A percentile compares a stretch with the other conserved stretches of the same genome.
These are phyloP conservation scores for Aspergillus texensis DNA, from an alignment of 2,329 filamentous ascomycete genomes.

Conservation along the genomic window DNA sequence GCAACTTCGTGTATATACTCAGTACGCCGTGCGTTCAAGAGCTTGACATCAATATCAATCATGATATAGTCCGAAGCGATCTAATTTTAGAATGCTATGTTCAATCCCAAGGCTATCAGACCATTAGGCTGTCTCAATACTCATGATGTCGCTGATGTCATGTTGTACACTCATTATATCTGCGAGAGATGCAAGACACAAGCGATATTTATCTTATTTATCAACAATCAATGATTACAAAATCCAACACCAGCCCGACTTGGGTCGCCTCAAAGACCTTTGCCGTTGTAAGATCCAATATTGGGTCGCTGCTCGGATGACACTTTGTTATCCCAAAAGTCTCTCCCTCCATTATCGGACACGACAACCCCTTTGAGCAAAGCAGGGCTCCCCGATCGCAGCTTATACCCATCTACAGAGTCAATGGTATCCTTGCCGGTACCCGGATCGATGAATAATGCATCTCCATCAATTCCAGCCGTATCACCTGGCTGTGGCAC, in stretches of 20 bases:
- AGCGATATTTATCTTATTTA: not conserved
- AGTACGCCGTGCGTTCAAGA: too few species aligned
- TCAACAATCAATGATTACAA: not conserved
- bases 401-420: not conserved
- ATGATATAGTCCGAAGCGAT: too few species aligned
- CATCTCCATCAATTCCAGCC: not conserved
- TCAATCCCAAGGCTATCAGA: too few species aligned
- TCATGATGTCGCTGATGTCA: too few species aligned
- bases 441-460: not conserved
- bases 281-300: not conserved
- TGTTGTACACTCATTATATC: too few species aligned
- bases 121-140: too few species aligned
- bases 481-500: not conserved
- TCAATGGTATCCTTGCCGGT: not conserved
- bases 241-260: too few species aligned
- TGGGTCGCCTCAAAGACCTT: not conserved
- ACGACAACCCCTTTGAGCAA: not conserved
- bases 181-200: too few species aligned
- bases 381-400: not conserved
- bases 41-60: too few species aligned
- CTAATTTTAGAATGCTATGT: too few species aligned
- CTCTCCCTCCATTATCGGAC: not conserved
- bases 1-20: too few species aligned
- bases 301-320: not conserved
- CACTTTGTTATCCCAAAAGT: not conserved